Evolutionary conservation across 169 alveolate species (phyloP).

Genomic region (Cystoisospora suis): DNA sequence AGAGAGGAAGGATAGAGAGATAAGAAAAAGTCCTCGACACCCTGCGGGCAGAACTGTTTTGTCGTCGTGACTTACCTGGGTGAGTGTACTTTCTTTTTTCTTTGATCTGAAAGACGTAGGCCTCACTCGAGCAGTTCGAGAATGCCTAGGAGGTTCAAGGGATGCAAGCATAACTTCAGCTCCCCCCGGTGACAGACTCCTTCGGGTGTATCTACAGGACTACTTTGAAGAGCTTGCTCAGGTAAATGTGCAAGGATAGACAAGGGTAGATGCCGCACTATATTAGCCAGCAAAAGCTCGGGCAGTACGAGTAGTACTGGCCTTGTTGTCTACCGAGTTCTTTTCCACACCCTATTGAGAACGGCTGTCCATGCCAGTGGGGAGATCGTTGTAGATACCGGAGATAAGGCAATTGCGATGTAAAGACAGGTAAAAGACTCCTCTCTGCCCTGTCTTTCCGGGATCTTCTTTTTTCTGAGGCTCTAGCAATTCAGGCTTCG

Average conservation of each 20-base stretch:
- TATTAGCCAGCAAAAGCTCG: too few relatives aligned
- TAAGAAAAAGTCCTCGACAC: too few relatives aligned
- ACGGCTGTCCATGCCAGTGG: background rate
- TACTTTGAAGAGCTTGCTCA: background rate
- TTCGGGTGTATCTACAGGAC: slow-evolving; percentile 23
- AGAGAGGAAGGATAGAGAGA: too few relatives aligned
- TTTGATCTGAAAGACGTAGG: background rate
- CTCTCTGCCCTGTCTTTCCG: background rate
- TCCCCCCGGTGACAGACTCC: background rate
- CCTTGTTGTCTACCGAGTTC: background rate
- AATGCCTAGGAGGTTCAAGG: background rate
- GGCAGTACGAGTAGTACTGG: too few relatives aligned
- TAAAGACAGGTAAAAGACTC: background rate
- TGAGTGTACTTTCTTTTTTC: background rate
- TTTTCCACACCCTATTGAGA: background rate
- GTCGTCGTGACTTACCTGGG: too few relatives aligned
- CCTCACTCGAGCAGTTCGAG: background rate
- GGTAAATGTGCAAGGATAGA: too few relatives aligned
- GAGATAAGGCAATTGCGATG: background rate
- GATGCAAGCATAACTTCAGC: background rate
- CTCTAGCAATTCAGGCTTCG: background rate
- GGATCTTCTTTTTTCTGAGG: background rate
- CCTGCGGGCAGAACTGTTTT: too few relatives aligned
- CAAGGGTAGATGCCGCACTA: too few relatives aligned
- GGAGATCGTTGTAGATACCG: background rate